phyloP scores from a whole-genome alignment of 495 filamentous ascomycete species.

The Penicillium pancosmium region DNA sequence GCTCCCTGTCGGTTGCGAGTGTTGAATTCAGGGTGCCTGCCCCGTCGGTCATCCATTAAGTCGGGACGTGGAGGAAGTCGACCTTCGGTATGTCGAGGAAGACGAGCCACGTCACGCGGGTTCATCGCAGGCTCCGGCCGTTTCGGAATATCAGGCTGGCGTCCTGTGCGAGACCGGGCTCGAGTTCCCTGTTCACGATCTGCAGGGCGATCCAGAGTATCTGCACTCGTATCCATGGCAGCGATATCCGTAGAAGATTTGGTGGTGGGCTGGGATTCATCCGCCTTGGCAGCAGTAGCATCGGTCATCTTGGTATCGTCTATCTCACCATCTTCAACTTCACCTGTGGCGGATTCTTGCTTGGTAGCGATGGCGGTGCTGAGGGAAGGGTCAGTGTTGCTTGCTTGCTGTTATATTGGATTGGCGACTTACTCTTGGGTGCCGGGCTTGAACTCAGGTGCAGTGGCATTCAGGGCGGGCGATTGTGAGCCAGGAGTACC shows the following conservation, averaged over 20 bases:
- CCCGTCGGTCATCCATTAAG: constrained; percentile 41
- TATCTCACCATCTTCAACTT: constrained; percentile 81
- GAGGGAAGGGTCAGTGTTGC: constrained; percentile 20
- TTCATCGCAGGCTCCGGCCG: constrained; percentile 39
- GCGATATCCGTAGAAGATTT: constrained; percentile 8
- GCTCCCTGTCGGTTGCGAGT: constrained; percentile 39
- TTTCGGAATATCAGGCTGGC: constrained; percentile 37
- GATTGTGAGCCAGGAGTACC: constrained; percentile 42
- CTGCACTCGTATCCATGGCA: constrained; percentile 20
- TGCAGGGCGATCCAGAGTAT: constrained; percentile 21
- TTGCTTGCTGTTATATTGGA: constrained; percentile 5
- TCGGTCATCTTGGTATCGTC: constrained; percentile 63
- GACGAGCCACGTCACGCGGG: constrained; percentile 35
- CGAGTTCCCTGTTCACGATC: constrained; percentile 23
- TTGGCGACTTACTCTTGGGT: constrained; percentile 44
- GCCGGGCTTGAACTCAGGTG: constrained; percentile 50
- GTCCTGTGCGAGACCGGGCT: constrained; percentile 29
- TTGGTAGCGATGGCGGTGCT: constrained; percentile 38
- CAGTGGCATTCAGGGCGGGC: constrained; percentile 47
- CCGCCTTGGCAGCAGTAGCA: constrained; percentile 23
- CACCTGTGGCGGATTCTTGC: constrained; percentile 40
- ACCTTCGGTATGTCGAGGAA: constrained; percentile 35
- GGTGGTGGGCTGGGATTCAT: constrained; percentile 15
- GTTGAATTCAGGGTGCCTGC: constrained; percentile 40
- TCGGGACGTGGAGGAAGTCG: constrained; percentile 44